These are phyloP conservation scores for Fusarium pseudonygamai DNA, from an alignment of 2,329 filamentous ascomycete genomes.

Conservation along the genomic window DNA sequence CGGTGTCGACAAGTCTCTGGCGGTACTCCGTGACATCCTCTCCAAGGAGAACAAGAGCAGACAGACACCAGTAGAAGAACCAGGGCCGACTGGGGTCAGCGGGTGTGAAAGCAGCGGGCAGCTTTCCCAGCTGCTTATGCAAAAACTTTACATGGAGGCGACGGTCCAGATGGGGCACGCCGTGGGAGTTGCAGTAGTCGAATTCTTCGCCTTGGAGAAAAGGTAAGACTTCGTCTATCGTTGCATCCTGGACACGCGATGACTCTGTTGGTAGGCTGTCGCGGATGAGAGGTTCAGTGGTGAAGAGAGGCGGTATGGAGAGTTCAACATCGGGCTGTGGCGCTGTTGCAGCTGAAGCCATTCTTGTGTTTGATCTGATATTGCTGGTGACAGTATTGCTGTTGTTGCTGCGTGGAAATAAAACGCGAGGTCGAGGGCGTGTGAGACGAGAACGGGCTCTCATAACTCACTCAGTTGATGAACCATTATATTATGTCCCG, in stretches of 20 bases:
- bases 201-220: conserved; percentile 68
- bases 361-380: conserved; percentile 15
- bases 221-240: conserved; percentile 73
- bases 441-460: conserved; percentile 43
- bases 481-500: conserved; percentile 24
- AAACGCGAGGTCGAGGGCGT: conserved; percentile 45
- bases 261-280: conserved; percentile 75
- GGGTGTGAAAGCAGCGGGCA: conserved; percentile 75
- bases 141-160: conserved; percentile 70
- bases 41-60: conserved; percentile 78
- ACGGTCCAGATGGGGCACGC: conserved; percentile 78
- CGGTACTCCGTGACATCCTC: conserved; percentile 76
- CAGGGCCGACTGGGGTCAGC: conserved; percentile 91
- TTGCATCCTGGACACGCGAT: conserved; percentile 73
- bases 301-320: conserved; percentile 66
- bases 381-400: conserved; percentile 9
- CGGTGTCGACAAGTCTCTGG: conserved; percentile 76
- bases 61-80: conserved; percentile 93
- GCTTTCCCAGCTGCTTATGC: conserved; percentile 63
- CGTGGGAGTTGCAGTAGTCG: conserved; percentile 71
- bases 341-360: conserved; percentile 24
- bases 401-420: conserved; percentile 44
- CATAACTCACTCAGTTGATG: conserved; percentile 44
- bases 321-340: conserved; percentile 20
- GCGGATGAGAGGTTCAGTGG: conserved; percentile 66